These are phyloP conservation scores for Dryas drummondii DNA, from an alignment of 306 rosid genomes.

Conservation along the genomic window DNA sequence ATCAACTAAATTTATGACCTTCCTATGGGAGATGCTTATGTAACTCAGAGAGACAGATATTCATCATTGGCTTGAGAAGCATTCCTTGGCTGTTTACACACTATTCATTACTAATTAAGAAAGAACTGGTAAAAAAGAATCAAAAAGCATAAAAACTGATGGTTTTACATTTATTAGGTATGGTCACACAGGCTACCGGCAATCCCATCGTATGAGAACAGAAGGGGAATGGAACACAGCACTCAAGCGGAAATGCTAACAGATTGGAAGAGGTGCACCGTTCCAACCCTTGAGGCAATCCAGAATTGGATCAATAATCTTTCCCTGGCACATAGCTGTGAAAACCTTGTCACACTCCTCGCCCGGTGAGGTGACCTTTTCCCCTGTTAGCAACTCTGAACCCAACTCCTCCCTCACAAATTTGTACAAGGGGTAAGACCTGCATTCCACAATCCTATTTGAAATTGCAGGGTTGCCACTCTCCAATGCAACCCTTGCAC, in stretches of 20 bases:
- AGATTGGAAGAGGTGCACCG: constrained; percentile 82
- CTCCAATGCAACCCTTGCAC: constrained; percentile 52
- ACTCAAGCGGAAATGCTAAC: constrained; percentile 27
- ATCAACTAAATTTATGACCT: not conserved
- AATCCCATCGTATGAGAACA: constrained; percentile 11
- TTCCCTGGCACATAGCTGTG: constrained; percentile 75
- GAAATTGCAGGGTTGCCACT: constrained; percentile 44
- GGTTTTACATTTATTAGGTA: constrained; percentile 21
- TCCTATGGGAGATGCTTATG: not conserved
- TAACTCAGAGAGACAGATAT: not conserved
- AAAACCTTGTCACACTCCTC: constrained; percentile 80
- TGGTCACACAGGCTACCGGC: constrained; percentile 2
- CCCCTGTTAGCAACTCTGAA: constrained; percentile 57
- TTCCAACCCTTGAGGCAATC: constrained; percentile 79
- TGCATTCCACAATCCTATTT: constrained; percentile 68
- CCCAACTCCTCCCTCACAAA: constrained; percentile 77
- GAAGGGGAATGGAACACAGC: not conserved
- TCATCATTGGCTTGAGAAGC: not conserved
- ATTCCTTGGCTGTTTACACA: not conserved
- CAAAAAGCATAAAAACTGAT: not conserved
- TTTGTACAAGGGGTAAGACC: constrained; percentile 82
- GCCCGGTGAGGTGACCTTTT: constrained; percentile 64
- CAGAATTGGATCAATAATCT: constrained; percentile 73
- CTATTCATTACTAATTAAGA: not conserved
- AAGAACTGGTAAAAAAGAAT: not conserved